Conservation (phyloP, 192 early-diverging fungal species). For the Piromyces sp. region DNA sequence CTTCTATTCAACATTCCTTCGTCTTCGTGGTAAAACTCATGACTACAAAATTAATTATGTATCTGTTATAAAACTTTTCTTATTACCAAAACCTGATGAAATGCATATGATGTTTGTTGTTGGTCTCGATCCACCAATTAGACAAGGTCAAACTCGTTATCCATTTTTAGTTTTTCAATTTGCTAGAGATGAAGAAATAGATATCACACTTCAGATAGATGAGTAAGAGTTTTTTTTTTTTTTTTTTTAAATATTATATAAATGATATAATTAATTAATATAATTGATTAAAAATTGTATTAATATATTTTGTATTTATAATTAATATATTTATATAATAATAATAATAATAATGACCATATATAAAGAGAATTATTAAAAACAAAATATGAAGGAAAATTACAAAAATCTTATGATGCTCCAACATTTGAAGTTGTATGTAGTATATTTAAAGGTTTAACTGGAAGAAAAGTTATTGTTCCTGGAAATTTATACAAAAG, state of each 20-base stretch:
- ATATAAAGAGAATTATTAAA: constrained; percentile 35
- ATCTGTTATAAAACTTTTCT: constrained; percentile 64
- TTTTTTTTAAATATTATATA: not conserved
- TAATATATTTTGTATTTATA: too few species aligned
- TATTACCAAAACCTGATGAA: constrained; percentile 86
- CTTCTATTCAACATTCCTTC: constrained; percentile 75
- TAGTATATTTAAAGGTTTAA: constrained; percentile 66
- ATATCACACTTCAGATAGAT: constrained; percentile 63
- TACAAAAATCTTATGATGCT: constrained; percentile 72
- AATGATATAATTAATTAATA: not conserved
- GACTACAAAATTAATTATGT: constrained; percentile 91
- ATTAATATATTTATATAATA: too few species aligned
- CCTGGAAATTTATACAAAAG: not conserved
- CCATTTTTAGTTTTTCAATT: constrained; percentile 93
- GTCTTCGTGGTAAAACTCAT: constrained; percentile 90
- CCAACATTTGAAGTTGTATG: constrained; percentile 71
- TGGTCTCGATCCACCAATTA: constrained; percentile 84
- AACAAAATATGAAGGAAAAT: constrained; percentile 49
- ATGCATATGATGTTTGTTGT: constrained; percentile 81
- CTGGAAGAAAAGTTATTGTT: constrained; percentile 24
- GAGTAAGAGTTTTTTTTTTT: constrained; percentile 9
- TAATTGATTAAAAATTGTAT: constrained; percentile 2
- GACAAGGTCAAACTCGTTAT: constrained; percentile 92
- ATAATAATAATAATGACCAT: constrained; percentile 2
- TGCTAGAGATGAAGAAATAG: constrained; percentile 75